phyloP scores from a whole-genome alignment of 768 basidiomycete species.

The Fomitopsis serialis region DNA sequence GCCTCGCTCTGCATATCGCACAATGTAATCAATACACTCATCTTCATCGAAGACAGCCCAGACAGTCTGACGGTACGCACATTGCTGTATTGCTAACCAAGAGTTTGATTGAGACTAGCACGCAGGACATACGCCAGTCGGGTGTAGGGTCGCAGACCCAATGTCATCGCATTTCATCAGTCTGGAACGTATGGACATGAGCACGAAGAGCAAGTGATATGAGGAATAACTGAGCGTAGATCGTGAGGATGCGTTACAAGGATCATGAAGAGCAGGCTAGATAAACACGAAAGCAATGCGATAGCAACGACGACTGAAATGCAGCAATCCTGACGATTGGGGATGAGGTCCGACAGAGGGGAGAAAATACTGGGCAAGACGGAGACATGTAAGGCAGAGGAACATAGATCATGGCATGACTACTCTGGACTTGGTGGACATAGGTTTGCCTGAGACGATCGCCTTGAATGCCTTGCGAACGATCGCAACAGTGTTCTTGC shows the following conservation, averaged over 20 bases:
- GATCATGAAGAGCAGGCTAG: conserved; percentile 16
- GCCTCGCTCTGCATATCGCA: too few species aligned
- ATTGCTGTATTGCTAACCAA: too few species aligned
- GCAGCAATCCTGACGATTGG: not conserved
- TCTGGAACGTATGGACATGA: not conserved
- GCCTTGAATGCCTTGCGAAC: conserved; percentile 74
- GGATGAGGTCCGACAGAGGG: not conserved
- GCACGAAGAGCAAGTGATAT: not conserved
- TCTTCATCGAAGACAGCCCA: too few species aligned
- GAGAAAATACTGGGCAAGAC: not conserved
- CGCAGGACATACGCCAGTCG: too few species aligned
- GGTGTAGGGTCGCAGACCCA: too few species aligned
- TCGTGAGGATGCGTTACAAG: conserved; percentile 16
- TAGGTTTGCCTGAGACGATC: conserved; percentile 56
- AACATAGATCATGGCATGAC: conserved; percentile 1
- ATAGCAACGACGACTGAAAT: conserved; percentile 16
- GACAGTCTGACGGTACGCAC: too few species aligned
- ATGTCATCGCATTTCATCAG: too few species aligned
- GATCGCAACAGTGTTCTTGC: conserved; percentile 44
- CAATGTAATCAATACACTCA: too few species aligned
- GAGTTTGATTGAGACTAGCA: too few species aligned
- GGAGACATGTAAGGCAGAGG: conserved; percentile 3
- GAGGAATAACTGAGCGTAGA: not conserved
- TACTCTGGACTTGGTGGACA: conserved; percentile 3
- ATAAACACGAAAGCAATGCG: conserved; percentile 7